phyloP scores from a whole-genome alignment of 164 flowering plant species.

The Berberis vulgaris region DNA sequence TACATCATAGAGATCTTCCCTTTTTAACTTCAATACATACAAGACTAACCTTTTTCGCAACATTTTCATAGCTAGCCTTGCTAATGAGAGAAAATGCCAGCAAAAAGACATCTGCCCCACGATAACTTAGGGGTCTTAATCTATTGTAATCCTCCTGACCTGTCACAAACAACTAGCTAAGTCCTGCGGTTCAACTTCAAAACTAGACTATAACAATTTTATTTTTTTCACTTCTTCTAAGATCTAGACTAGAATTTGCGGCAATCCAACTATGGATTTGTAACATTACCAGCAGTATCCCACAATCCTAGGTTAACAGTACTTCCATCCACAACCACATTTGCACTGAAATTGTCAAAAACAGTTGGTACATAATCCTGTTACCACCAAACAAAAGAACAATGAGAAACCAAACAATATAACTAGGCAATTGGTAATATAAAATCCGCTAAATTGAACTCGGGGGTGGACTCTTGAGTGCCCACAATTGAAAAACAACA shows the following conservation, averaged over 20 bases:
- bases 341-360: conserved; percentile 65
- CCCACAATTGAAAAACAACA: too few species aligned
- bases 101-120: background rate
- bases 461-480: too few species aligned
- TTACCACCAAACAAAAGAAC: conserved; percentile 2
- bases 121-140: background rate
- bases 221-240: too few species aligned
- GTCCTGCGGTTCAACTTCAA: background rate
- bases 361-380: conserved; percentile 98
- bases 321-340: background rate
- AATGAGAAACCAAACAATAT: background rate
- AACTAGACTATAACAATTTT: background rate
- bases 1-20: too few species aligned
- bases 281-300: conserved; percentile 12
- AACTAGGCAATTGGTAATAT: background rate
- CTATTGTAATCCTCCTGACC: conserved; percentile 21
- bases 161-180: conserved; percentile 19
- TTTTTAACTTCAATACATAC: too few species aligned
- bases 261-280: background rate
- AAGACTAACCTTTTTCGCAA: background rate
- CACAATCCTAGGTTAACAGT: background rate
- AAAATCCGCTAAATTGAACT: background rate
- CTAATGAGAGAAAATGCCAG: background rate
- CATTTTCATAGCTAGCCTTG: background rate
- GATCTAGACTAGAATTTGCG: too few species aligned